Evolutionary conservation across 495 filamentous ascomycete species (phyloP).

Genomic region (Penicillium macrosclerotiorum): DNA sequence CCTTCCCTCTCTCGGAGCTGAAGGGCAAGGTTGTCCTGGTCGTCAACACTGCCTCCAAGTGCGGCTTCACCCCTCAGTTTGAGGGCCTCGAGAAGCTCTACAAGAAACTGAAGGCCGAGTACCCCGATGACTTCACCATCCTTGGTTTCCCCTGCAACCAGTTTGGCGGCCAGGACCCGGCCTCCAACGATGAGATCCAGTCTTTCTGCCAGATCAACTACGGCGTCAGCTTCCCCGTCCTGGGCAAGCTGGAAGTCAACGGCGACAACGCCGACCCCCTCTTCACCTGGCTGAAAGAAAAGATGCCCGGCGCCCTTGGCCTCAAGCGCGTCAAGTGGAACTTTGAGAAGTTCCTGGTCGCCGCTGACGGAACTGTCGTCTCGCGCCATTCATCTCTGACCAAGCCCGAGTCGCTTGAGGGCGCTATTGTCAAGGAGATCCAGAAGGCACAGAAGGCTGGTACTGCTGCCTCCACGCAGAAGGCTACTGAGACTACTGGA

Average conservation of each 20-base stretch:
- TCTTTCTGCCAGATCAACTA: constrained; percentile 92
- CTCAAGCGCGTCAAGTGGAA: constrained; percentile 94
- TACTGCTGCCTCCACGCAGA: constrained; percentile 23
- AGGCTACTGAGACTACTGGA: constrained; percentile 10
- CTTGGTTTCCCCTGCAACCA: constrained; percentile 99
- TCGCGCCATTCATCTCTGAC: constrained; percentile 78
- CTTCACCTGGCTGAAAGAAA: constrained; percentile 83
- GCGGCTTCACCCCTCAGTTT: constrained; percentile 98
- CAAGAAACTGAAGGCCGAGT: constrained; percentile 64
- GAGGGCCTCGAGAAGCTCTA: constrained; percentile 87
- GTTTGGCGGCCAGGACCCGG: constrained; percentile 88
- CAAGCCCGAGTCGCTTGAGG: constrained; percentile 79
- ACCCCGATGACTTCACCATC: constrained; percentile 76
- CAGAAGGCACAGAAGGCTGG: constrained; percentile 44
- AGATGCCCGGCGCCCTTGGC: constrained; percentile 80
- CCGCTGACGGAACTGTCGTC: constrained; percentile 80
- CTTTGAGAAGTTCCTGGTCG: constrained; percentile 95
- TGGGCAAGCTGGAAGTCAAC: constrained; percentile 93
- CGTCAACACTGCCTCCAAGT: constrained; percentile 99
- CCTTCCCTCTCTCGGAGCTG: constrained; percentile 65
- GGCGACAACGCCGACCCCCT: constrained; percentile 76
- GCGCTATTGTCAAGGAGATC: constrained; percentile 71
- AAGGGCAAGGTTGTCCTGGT: constrained; percentile 89
- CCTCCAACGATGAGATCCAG: constrained; percentile 85
- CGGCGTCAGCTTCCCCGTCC: constrained; percentile 87